These are phyloP conservation scores for Penstemon eatonii DNA, from an alignment of 257 asterid species.

Conservation along the genomic window DNA sequence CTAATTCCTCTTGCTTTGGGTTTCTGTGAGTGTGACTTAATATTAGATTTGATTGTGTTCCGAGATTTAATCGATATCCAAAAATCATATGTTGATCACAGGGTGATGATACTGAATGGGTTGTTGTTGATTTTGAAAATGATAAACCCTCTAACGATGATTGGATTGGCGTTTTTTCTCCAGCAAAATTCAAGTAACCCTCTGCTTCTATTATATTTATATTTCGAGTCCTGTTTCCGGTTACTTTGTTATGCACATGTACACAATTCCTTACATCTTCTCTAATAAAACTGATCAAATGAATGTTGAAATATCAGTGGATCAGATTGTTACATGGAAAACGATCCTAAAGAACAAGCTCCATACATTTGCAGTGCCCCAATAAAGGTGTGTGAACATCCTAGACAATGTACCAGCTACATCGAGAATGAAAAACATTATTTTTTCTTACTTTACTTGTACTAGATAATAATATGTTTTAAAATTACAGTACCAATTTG, in stretches of 20 bases:
- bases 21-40: background rate
- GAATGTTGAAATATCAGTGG: constrained; percentile 48
- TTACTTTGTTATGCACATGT: background rate
- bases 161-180: constrained; percentile 95
- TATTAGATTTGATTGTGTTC: too few relatives aligned
- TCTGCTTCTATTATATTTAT: constrained; percentile 5
- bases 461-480: background rate
- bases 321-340: constrained; percentile 57
- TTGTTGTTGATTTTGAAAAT: constrained; percentile 49
- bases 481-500: constrained; percentile 67
- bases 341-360: constrained; percentile 43
- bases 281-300: constrained; percentile 12
- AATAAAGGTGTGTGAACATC: constrained; percentile 57
- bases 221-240: background rate
- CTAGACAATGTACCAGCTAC: background rate
- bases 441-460: constrained; percentile 21
- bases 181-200: constrained; percentile 79
- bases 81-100: constrained; percentile 33
- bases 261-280: background rate
- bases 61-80: too few relatives aligned
- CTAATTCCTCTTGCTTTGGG: background rate
- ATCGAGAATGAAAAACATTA: background rate
- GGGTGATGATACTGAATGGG: constrained; percentile 74
- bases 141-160: constrained; percentile 66
- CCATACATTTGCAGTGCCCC: constrained; percentile 88